A percentile compares a stretch with the other conserved stretches of the same genome.
phyloP scores from a whole-genome alignment of 2,329 filamentous ascomycete species.

The Stachybotrys chlorohalonatus region DNA sequence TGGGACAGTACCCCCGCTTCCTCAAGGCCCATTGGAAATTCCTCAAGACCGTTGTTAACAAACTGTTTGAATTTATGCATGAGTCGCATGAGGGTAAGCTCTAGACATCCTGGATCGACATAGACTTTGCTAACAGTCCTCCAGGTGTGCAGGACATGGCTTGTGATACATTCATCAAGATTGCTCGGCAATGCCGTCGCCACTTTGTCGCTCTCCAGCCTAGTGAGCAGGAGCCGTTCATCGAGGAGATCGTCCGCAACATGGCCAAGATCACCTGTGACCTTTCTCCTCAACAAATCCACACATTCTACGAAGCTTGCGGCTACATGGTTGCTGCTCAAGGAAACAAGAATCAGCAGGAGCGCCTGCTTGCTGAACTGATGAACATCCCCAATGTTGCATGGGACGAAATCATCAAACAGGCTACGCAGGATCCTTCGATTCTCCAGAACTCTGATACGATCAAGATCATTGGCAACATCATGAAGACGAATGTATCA shows the following conservation, averaged over 20 bases:
- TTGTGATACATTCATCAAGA: constrained; percentile 99
- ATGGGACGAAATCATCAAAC: constrained; percentile 90
- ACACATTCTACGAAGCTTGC: constrained; percentile 98
- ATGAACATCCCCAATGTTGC: constrained; percentile 92
- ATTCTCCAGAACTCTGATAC: constrained; percentile 88
- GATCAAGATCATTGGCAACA: constrained; percentile 98
- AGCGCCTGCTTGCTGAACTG: constrained; percentile 79
- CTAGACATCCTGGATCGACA: too few species aligned
- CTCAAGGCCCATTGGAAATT: constrained; percentile 99
- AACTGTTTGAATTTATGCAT: constrained; percentile 99
- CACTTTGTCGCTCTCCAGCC: constrained; percentile 96
- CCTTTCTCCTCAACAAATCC: constrained; percentile 90
- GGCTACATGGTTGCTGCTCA: constrained; percentile 99
- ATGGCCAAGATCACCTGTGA: constrained; percentile 95
- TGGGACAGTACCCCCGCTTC: constrained; percentile 96
- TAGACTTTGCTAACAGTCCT: constrained; percentile 13
- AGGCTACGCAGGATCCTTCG: constrained; percentile 74
- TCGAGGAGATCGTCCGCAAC: constrained; percentile 94
- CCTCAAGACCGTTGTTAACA: constrained; percentile 98
- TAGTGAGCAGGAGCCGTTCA: constrained; percentile 90
- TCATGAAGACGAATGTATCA: constrained; percentile 99
- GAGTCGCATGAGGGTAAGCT: constrained; percentile 86
- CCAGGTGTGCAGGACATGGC: constrained; percentile 97
- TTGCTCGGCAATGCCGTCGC: constrained; percentile 92
- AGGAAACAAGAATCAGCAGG: constrained; percentile 88